Conservation (phyloP, 345 rosid genomes). For the Sisymbrium altissimum region DNA sequence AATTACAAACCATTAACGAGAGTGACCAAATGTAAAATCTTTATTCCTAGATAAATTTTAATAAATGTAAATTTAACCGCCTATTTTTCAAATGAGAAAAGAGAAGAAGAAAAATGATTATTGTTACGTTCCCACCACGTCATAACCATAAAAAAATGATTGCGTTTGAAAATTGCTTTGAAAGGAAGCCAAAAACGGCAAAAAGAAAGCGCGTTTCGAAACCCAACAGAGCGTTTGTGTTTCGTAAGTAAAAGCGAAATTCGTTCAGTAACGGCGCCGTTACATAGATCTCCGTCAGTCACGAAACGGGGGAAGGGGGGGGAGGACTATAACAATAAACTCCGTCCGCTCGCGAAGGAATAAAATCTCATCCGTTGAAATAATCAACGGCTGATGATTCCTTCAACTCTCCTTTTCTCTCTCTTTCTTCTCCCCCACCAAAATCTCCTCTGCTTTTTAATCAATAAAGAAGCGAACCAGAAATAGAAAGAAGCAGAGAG, state of each 20-base stretch:
- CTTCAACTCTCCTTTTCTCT: not conserved
- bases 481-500: conserved; percentile 27
- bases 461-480: conserved; percentile 20
- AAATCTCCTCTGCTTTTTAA: conserved; percentile 26
- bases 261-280: conserved; percentile 30
- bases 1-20: not conserved
- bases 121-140: conserved; percentile 20
- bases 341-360: conserved; percentile 23
- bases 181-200: conserved; percentile 16
- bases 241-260: not conserved
- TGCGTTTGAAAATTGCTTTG: conserved; percentile 11
- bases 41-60: too few species aligned
- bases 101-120: not conserved
- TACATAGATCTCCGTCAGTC: not conserved
- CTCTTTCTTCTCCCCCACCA: not conserved
- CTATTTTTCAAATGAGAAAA: too few species aligned
- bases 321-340: conserved; percentile 5
- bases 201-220: conserved; percentile 17
- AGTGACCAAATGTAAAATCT: too few species aligned
- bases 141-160: conserved; percentile 11
- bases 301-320: not conserved
- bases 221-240: conserved; percentile 21
- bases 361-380: conserved; percentile 41
- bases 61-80: not conserved
- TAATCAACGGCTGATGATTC: conserved; percentile 36